Percentiles rank a stretch among this genome's conserved stretches.
phyloP scores from a whole-genome alignment of 2,329 filamentous ascomycete genomes.

The Macrophomina tecta region DNA sequence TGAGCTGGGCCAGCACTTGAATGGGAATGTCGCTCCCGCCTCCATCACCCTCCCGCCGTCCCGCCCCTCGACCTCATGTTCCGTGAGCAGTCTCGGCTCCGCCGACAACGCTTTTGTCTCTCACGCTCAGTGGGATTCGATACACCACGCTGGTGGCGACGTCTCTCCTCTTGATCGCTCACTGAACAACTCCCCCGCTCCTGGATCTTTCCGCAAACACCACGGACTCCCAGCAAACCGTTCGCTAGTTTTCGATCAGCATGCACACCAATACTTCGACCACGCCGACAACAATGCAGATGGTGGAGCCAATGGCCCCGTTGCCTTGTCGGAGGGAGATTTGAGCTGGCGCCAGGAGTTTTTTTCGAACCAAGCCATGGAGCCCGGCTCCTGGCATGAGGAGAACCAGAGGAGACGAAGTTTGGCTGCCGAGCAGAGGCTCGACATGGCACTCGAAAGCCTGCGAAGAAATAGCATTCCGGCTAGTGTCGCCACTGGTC shows the following conservation, averaged over 20 bases:
- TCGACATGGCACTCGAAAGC: constrained; percentile 14
- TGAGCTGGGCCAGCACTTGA: not conserved
- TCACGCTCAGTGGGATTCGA: constrained; percentile 10
- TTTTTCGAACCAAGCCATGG: not conserved
- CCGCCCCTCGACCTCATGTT: constrained; percentile 8
- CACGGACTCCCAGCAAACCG: not conserved
- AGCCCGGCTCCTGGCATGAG: constrained; percentile 14
- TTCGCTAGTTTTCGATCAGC: not conserved
- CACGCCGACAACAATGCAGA: not conserved
- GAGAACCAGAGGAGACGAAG: constrained; percentile 7
- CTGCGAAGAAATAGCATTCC: constrained; percentile 13
- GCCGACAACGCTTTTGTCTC: constrained; percentile 1
- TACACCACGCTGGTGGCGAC: constrained; percentile 7
- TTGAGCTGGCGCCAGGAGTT: constrained; percentile 14
- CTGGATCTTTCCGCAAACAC: constrained; percentile 1
- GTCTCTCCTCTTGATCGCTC: constrained; percentile 15
- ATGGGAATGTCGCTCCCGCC: not conserved
- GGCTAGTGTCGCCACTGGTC: constrained; percentile 5
- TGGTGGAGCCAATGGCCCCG: not conserved
- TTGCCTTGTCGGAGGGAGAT: constrained; percentile 16
- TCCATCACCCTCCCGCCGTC: constrained; percentile 10
- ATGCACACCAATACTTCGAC: not conserved
- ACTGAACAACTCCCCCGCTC: not conserved
- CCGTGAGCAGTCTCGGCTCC: constrained; percentile 15
- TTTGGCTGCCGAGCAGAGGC: constrained; percentile 10